Evolutionary conservation across 116 monocot genomes (phyloP).

Genomic region (Phalaenopsis hybrid): DNA sequence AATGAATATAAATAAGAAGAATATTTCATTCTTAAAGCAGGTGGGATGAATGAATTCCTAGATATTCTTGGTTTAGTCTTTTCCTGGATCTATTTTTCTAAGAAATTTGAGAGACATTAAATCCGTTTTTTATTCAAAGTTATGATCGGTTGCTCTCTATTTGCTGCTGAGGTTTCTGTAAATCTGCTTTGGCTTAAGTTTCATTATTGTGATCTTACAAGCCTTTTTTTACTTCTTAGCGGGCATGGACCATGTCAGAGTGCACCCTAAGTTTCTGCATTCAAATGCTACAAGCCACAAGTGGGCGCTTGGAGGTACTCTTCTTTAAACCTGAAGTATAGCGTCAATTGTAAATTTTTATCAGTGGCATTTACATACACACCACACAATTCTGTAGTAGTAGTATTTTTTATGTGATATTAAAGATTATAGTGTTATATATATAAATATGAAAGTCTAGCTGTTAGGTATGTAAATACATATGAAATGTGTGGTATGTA

Average conservation of each 20-base stretch:
- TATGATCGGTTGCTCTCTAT: background rate
- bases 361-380: too few species aligned
- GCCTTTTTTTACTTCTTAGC: slow-evolving; percentile 16
- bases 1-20: too few species aligned
- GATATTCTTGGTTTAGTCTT: background rate
- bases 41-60: too few species aligned
- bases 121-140: background rate
- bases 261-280: slow-evolving; percentile 96
- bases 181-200: background rate
- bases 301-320: slow-evolving; percentile 95
- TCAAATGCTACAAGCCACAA: slow-evolving; percentile 99
- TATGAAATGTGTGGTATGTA: too few species aligned
- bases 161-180: background rate
- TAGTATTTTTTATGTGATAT: too few species aligned
- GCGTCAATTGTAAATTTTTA: background rate
- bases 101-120: background rate
- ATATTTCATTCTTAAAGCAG: too few species aligned
- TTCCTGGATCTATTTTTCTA: background rate
- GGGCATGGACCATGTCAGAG: slow-evolving; percentile 90
- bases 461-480: too few species aligned
- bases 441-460: too few species aligned
- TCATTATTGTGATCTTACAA: background rate
- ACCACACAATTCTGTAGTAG: too few species aligned
- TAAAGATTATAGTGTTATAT: too few species aligned
- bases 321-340: background rate